These are phyloP conservation scores for Mariannaea elegans DNA, from an alignment of 2,329 filamentous ascomycete species.

Conservation along the genomic window DNA sequence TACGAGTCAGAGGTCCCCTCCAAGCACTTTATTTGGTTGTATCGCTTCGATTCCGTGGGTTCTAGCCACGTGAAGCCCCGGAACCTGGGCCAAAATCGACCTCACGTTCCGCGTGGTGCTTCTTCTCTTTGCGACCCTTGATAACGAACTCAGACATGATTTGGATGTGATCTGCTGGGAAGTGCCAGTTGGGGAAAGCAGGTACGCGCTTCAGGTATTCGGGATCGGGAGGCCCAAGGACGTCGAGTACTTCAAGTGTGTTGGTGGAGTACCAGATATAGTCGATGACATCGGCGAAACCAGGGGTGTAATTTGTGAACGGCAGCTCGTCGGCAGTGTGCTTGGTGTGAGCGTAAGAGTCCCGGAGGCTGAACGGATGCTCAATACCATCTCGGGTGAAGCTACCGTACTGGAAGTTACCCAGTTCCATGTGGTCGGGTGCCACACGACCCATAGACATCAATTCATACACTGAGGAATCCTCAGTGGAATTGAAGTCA, in stretches of 20 bases:
- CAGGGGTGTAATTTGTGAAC: constrained; percentile 96
- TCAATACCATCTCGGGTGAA: constrained; percentile 93
- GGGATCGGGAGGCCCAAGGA: constrained; percentile 87
- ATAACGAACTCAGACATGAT: constrained; percentile 90
- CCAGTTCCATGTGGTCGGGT: constrained; percentile 82
- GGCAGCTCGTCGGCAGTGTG: constrained; percentile 84
- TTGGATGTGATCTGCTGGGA: constrained; percentile 91
- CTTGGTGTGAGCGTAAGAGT: constrained; percentile 84
- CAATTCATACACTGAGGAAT: constrained; percentile 91
- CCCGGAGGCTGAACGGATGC: constrained; percentile 93
- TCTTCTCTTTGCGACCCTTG: constrained; percentile 86
- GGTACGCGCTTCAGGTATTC: constrained; percentile 87
- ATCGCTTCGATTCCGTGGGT: constrained; percentile 12
- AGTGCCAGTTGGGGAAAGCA: constrained; percentile 93
- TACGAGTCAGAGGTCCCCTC: constrained; percentile 32
- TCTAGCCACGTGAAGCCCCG: constrained; percentile 42
- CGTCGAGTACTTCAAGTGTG: constrained; percentile 80
- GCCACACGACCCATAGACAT: constrained; percentile 82
- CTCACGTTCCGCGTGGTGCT: constrained; percentile 70
- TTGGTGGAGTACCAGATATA: constrained; percentile 99
- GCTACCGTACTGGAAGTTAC: constrained; percentile 85
- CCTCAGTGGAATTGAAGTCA: constrained; percentile 91
- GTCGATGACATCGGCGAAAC: constrained; percentile 92
- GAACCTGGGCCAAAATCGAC: constrained; percentile 64
- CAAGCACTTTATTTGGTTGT: constrained; percentile 6